Percentiles rank a stretch among this genome's conserved stretches.
Conservation (phyloP, 495 filamentous ascomycete species). For the Chaetomium cochliodes region DNA sequence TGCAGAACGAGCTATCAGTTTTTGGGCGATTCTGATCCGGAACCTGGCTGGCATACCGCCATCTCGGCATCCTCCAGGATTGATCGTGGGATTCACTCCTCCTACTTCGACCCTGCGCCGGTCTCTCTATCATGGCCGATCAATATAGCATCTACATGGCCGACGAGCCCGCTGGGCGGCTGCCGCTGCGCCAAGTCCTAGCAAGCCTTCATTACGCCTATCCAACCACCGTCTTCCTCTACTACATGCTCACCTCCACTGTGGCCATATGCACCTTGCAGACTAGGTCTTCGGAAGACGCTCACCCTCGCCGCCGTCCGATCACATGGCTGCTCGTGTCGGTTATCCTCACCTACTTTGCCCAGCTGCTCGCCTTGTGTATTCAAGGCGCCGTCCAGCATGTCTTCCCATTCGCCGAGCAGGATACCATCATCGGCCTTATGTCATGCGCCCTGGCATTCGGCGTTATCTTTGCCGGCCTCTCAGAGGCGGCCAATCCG, state of each 20-base stretch:
- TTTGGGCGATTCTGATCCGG: neutral
- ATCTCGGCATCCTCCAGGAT: neutral
- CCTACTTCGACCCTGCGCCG: neutral
- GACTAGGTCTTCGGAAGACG: conserved; percentile 38
- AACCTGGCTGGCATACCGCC: neutral
- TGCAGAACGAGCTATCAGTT: neutral
- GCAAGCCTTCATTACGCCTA: conserved; percentile 53
- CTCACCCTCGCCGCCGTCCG: conserved; percentile 45
- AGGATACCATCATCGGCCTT: conserved; percentile 51
- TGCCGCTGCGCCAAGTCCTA: conserved; percentile 25
- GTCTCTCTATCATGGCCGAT: conserved; percentile 23
- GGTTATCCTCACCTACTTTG: conserved; percentile 51
- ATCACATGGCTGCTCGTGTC: conserved; percentile 50
- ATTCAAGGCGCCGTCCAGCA: conserved; percentile 40
- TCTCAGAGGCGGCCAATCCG: conserved; percentile 47
- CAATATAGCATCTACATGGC: conserved; percentile 22
- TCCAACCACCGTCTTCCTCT: conserved; percentile 54
- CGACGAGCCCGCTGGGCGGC: conserved; percentile 11
- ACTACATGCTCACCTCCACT: conserved; percentile 53
- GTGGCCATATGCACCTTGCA: conserved; percentile 58
- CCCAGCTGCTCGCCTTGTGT: conserved; percentile 46
- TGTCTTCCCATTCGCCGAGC: conserved; percentile 41
- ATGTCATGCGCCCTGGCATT: conserved; percentile 57
- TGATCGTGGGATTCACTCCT: neutral
- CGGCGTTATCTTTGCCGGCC: conserved; percentile 52